These are phyloP conservation scores for Fereydounia khargensis DNA, from an alignment of 1,284 basidiomycete species.

Conservation along the genomic window DNA sequence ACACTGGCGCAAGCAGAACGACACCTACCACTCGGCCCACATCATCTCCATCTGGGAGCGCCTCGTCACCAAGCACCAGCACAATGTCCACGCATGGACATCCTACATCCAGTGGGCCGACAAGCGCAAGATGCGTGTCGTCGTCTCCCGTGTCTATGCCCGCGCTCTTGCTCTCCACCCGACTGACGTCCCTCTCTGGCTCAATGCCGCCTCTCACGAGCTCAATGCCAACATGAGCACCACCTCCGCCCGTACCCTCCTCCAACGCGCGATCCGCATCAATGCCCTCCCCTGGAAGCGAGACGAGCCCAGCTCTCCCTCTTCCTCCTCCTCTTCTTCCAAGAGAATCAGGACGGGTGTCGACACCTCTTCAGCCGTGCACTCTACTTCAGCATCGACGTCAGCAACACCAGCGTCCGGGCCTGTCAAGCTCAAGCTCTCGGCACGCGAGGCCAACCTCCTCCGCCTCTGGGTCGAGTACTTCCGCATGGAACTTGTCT, in stretches of 20 bases:
- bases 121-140: slow-evolving; percentile 72
- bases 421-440: slow-evolving; percentile 23
- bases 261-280: slow-evolving; percentile 77
- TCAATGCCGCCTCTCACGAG: slow-evolving; percentile 82
- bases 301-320: not conserved
- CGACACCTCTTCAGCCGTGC: not conserved
- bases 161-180: slow-evolving; percentile 86
- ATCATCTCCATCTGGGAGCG: slow-evolving; percentile 89
- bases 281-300: slow-evolving; percentile 36
- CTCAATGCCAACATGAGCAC: slow-evolving; percentile 71
- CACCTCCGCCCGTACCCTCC: slow-evolving; percentile 74
- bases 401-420: slow-evolving; percentile 4
- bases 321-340: not conserved
- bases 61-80: slow-evolving; percentile 81
- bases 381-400: not conserved
- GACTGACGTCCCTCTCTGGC: slow-evolving; percentile 73
- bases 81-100: slow-evolving; percentile 80
- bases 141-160: slow-evolving; percentile 65
- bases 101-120: slow-evolving; percentile 83
- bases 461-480: slow-evolving; percentile 59
- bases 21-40: slow-evolving; percentile 62
- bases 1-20: slow-evolving; percentile 37
- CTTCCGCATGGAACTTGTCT: slow-evolving; percentile 84
- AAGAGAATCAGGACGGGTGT: slow-evolving; percentile 4
- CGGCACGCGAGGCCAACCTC: slow-evolving; percentile 29